These are phyloP conservation scores for Septoria linicola DNA, from an alignment of 2,329 filamentous ascomycete species.

Conservation along the genomic window DNA sequence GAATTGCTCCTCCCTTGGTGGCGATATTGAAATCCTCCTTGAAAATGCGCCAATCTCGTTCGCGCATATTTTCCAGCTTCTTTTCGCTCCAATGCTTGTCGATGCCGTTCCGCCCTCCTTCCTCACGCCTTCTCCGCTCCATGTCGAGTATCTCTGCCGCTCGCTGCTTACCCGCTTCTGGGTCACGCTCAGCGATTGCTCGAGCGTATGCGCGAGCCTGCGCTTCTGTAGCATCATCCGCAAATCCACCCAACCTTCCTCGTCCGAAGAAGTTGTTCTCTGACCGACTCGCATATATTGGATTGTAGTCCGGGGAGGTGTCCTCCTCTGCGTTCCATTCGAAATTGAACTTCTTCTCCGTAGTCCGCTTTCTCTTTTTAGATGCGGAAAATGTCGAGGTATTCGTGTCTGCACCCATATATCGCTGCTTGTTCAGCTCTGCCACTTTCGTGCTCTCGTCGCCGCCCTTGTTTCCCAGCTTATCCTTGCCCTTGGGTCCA, in stretches of 20 bases:
- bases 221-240: constrained; percentile 55
- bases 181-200: constrained; percentile 71
- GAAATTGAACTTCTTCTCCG: constrained; percentile 98
- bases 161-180: constrained; percentile 70
- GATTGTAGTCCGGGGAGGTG: constrained; percentile 80
- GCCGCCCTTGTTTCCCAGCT: constrained; percentile 43
- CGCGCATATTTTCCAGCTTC: constrained; percentile 86
- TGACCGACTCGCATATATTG: constrained; percentile 68
- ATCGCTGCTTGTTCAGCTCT: constrained; percentile 72
- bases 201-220: constrained; percentile 59
- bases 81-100: constrained; percentile 98
- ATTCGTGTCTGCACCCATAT: constrained; percentile 88
- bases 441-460: constrained; percentile 65
- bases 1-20: constrained; percentile 87
- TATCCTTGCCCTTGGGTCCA: constrained; percentile 39
- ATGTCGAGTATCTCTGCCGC: constrained; percentile 81
- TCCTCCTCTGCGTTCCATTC: constrained; percentile 97
- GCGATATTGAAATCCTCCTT: constrained; percentile 98
- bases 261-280: constrained; percentile 69
- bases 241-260: constrained; percentile 66
- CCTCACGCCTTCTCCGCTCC: constrained; percentile 73
- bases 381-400: constrained; percentile 87
- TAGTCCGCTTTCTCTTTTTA: constrained; percentile 91
- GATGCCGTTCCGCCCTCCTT: constrained; percentile 68
- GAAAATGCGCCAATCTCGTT: constrained; percentile 98